Base-by-base conservation (phyloP, 768 basidiomycete species). In the Pleurotus giganteus region DNA sequence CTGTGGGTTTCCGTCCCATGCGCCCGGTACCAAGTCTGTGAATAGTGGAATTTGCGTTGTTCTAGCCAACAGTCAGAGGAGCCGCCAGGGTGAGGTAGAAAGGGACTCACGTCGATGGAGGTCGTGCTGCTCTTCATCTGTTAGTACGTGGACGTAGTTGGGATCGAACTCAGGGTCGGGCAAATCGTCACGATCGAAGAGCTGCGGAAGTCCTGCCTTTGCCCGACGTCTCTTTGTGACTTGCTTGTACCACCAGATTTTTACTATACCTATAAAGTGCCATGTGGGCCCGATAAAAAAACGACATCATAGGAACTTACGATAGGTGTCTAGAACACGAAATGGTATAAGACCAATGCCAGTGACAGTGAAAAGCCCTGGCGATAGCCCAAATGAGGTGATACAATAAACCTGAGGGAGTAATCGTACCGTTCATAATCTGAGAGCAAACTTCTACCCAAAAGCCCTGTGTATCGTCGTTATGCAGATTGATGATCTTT, bases 381-480 rank as follows among this genome's bases (percentile, higher is more conserved):
- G 9, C 24, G 6, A 29, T 28, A 26, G 9, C 13, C 31, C 46
- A 19, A 11, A 36, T 34, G 9, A n/a, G n/a, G 51, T 24, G 6
- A 43, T 5, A n/a, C 39, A 29, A 4, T 27, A 54, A 13, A 44
- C 37, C 44, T 31, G 34, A 21, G 26, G 28, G 29, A 43, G 15
- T 23, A 56, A 43, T 19, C 15, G 13, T 23, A 85, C 89, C 90
- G 64, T 89, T 91, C 60, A 78, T 83, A 37, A 92, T 75, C 65
- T 94, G 91, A 4, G 83, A 86, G 42, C 80, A 80, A 41, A 90
- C 75, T 69, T 92, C 89, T 13, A 91, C 79, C 92, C 91, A 94
- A 53, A 88, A 85, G 21, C 85, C 85, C 70, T 92, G 86, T 0
- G 75, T 79, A 52, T 87, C 78, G 7, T 73, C 67, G 60, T 89